Evolutionary conservation across 352 stramenopile genomes (phyloP).

Genomic region (Globisporangium alternatum): DNA sequence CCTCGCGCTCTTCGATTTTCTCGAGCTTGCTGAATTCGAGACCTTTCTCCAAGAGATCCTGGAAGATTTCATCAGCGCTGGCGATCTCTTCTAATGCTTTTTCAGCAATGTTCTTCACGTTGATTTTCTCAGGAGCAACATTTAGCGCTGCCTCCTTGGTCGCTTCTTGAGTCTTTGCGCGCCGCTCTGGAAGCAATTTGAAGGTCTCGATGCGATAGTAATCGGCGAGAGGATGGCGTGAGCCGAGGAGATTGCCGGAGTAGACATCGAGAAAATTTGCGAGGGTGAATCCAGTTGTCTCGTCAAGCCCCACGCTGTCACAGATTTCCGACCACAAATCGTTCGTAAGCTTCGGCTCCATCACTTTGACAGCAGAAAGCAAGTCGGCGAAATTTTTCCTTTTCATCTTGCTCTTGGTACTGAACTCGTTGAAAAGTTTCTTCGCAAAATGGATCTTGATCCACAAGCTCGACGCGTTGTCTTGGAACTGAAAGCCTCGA

Average conservation of each 20-base stretch:
- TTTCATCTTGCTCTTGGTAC: constrained; percentile 32
- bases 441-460: constrained; percentile 51
- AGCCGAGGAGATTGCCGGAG: constrained; percentile 31
- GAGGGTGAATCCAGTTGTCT: constrained; percentile 30
- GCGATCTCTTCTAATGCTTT: constrained; percentile 38
- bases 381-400: constrained; percentile 43
- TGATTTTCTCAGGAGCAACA: constrained; percentile 45
- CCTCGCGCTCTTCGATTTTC: constrained; percentile 28
- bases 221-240: constrained; percentile 38
- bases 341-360: constrained; percentile 36
- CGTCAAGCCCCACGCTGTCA: constrained; percentile 30
- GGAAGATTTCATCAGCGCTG: constrained; percentile 49
- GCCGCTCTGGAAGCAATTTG: constrained; percentile 42
- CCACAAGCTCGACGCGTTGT: constrained; percentile 40
- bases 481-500: constrained; percentile 29
- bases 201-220: constrained; percentile 64
- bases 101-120: constrained; percentile 42
- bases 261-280: constrained; percentile 45
- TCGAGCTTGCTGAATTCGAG: constrained; percentile 52
- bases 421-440: constrained; percentile 46
- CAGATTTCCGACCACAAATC: constrained; percentile 43
- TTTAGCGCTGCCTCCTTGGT: constrained; percentile 45
- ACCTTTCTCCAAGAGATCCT: constrained; percentile 35
- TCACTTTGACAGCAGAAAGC: constrained; percentile 33
- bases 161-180: constrained; percentile 21